Base-by-base conservation (phyloP, 2,329 filamentous ascomycete genomes). In the Talaromyces islandicus region DNA sequence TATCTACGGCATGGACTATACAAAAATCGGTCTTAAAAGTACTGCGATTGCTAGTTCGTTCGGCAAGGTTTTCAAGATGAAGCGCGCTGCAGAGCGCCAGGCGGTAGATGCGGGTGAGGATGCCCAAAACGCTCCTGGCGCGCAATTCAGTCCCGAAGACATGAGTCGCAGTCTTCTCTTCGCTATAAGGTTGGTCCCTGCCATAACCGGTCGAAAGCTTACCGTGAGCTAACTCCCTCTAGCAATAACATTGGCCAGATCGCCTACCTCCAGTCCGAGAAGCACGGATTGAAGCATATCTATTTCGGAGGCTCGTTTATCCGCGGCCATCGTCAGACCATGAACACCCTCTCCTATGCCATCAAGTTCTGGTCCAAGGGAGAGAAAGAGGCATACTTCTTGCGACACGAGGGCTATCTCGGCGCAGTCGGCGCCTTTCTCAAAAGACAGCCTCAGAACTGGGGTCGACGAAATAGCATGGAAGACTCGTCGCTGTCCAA, bases 181-280 rank as follows among this genome's bases (percentile, higher is more conserved):
- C 76, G 94, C 94, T 25, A 91, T 97, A 30, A 86, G 84, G 82
- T 84, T 38, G 70, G 57, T 71, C 64, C 41, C 27, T 35, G 4
- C 60, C 46, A 60, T 63, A 32, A 21, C 11, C 27, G 9, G 11
- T 56, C 19, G 32, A 17, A 51, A n/a, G 9, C 1, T 7, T 35
- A 7, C 29, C 29, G 27, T 3, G 56, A 30, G 52, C 73, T 75
- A 63, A 77, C 64, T 6, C 54, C 3, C 30, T 30, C 32, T 67
- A 93, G 89, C 73, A 97, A 97, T 80, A 97, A 97, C 76, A 97
- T 97, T 64, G 94, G 94, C 17, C 94, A 99, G 78, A 96, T 99
- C 68, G 92, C 94, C 50, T 97, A 94, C 74, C 81, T 99, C n/a
- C 94, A 97, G 72, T 94, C 91, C 6, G 92, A 97, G 73, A 94